Evolutionary conservation across 495 filamentous ascomycete genomes (phyloP), one percentile per base, ranked within the genome.

Genomic region (Aspergillus sclerotiicarbonarius): DNA sequence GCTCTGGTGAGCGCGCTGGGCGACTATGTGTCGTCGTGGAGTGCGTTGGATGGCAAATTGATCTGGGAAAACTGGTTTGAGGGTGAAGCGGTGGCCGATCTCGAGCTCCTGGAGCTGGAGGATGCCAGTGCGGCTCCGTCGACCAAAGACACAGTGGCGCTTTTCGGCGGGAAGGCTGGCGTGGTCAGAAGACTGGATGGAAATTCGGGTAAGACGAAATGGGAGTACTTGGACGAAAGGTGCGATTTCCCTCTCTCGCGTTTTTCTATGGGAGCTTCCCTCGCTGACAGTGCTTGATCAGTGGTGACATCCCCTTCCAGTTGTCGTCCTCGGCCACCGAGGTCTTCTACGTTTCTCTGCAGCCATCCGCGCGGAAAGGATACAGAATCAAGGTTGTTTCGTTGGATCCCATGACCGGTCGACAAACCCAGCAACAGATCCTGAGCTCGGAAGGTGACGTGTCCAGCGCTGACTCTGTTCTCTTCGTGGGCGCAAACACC

Each of bases 401-500:
- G 0, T 68, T 96, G 62, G 88, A 94, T 70, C 81, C 84, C 3
- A 59, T 85, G 21, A 91, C 81, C 6, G 92, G 92, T 10, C 81
- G 76, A 62, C 83, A 85, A 63, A 71, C 77, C 32, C 80, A 87
- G 44, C 85, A 91, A 59, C 74, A 87, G 50, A 76, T 77, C 4
- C 71, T 96, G 52, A 86, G 80, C 52, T 82, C 89, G 6, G 92
- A 95, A 59, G 80, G 71, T 43, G 91, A 96, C 58, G 79, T 96
- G 3, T 73, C 84, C 31, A 74, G 75, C 8, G 76, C 80, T 4
- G 83, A 89, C 25, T 85, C 85, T 48, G 84, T 96, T 45, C 77
- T 93, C 49, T 87, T 89, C 65, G 89, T 92, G 8, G 92, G 91
- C 54, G 84, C 87, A 6, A 94, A 92, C 67, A 87, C 87, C n/a